Base-by-base conservation (phyloP, 495 filamentous ascomycete genomes). In the Staphylotrichum longicolle region DNA sequence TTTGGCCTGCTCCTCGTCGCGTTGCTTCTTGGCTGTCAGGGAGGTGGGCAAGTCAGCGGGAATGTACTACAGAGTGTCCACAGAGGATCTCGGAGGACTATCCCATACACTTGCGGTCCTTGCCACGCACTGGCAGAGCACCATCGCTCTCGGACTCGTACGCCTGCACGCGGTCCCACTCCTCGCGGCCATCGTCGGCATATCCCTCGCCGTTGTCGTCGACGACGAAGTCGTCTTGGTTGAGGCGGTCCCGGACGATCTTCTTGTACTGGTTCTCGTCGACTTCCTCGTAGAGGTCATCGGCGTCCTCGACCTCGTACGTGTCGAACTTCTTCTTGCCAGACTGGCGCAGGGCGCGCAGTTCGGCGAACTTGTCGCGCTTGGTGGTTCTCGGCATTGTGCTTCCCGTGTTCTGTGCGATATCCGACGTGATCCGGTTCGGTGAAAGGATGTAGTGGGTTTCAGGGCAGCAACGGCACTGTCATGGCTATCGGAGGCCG, bases 261-360 rank as follows among this genome's bases (percentile, higher is more conserved):
- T 96, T 94, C 75, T 96, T 96, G 81, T 98, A 98, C 52, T 89
- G 88, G 68, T 96, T 93, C 66, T 98, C 94, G 71, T 98, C 93
- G 53, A 98, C 92, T 72, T 96, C 93, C 58, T 97, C 93, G 76
- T 96, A 98, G 45, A 98, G 79, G 54, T 89, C 85, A 57, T 87
- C 87, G 67, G 88, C 89, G 57, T 97, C 86, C 72, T 89, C 83
- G 60, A 98, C 83, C 72, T 97, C 76, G 78, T 98, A 98, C n/a
- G 84, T 86, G 58, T 91, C 88, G 40, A 93, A 82, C 58, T 88
- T 87, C 72, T 91, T 97, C 79, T 96, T 96, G 70, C 94, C 94
- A 10, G 93, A 82, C 66, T 90, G 86, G 58, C 91, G 90, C 57
- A 98, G 83, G 69, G 89, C 90, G 66, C 83, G 83, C 53, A 97